phyloP scores from a whole-genome alignment of 768 basidiomycete genomes.

The Cystoderma amianthinum region DNA sequence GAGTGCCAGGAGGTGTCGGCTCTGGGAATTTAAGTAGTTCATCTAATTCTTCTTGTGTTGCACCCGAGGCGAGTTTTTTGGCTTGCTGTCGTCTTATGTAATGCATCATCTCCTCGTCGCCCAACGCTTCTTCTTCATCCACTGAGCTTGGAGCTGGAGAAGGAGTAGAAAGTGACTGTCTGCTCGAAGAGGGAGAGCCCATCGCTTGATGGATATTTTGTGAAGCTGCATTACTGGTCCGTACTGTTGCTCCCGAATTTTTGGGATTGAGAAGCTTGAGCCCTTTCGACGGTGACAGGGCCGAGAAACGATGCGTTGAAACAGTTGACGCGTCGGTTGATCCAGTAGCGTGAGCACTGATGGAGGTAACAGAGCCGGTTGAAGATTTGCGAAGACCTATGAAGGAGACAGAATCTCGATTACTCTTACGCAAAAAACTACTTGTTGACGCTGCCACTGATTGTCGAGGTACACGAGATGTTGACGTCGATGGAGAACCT shows the following conservation, averaged over 20 bases:
- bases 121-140: constrained; percentile 82
- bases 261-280: constrained; percentile 80
- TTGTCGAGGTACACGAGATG: constrained; percentile 64
- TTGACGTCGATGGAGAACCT: constrained; percentile 53
- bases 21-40: constrained; percentile 90
- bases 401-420: constrained; percentile 77
- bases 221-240: constrained; percentile 41
- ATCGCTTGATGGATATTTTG: constrained; percentile 49
- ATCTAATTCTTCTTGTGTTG: constrained; percentile 83
- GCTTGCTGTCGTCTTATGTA: constrained; percentile 89
- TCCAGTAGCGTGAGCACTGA: constrained; percentile 41
- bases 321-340: constrained; percentile 32
- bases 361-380: constrained; percentile 70
- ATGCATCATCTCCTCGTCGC: constrained; percentile 95
- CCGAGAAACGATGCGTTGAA: constrained; percentile 65
- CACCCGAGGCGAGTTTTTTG: constrained; percentile 78
- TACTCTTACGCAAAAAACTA: constrained; percentile 53
- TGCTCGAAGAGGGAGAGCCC: constrained; percentile 60
- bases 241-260: constrained; percentile 52
- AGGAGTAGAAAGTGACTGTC: constrained; percentile 75
- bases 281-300: constrained; percentile 79
- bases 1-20: constrained; percentile 63
- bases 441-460: constrained; percentile 37
- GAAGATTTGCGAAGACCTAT: constrained; percentile 77
- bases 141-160: constrained; percentile 74